These are phyloP conservation scores for Thermothielavioides terrestris DNA, from an alignment of 495 filamentous ascomycete species.

Conservation along the genomic window DNA sequence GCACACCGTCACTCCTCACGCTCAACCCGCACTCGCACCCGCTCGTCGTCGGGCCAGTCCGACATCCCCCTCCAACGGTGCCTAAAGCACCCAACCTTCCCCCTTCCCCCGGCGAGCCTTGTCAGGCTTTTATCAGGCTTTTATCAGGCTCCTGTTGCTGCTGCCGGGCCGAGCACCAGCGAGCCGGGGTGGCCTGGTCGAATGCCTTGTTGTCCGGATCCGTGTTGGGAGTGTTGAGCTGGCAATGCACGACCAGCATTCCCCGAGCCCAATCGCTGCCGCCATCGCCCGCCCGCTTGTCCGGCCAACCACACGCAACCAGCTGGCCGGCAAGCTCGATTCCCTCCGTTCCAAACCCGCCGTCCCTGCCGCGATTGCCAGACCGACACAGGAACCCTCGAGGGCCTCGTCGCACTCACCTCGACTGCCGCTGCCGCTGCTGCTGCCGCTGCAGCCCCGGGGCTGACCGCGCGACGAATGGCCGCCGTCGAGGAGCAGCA, in stretches of 20 bases:
- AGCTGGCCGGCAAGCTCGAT: constrained; percentile 21
- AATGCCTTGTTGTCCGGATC: too few relatives aligned
- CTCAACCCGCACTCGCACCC: not conserved
- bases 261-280: constrained; percentile 24
- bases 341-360: constrained; percentile 15
- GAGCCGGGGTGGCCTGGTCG: constrained; percentile 1
- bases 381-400: not conserved
- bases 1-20: constrained; percentile 5
- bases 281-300: constrained; percentile 8
- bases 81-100: not conserved
- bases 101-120: not conserved
- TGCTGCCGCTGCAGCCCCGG: constrained; percentile 17
- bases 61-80: not conserved
- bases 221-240: constrained; percentile 7
- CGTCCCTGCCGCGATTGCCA: constrained; percentile 1
- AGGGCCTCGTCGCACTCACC: not conserved
- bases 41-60: not conserved
- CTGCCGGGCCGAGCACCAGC: not conserved
- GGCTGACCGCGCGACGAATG: constrained; percentile 38
- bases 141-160: not conserved
- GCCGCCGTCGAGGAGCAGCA: constrained; percentile 26
- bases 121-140: constrained; percentile 8
- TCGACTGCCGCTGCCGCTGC: constrained; percentile 7
- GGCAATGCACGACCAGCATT: constrained; percentile 14
- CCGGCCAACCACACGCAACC: constrained; percentile 28